Conservation (phyloP, 169 alveolate genomes). For the Cryptosporidium viatorum region DNA sequence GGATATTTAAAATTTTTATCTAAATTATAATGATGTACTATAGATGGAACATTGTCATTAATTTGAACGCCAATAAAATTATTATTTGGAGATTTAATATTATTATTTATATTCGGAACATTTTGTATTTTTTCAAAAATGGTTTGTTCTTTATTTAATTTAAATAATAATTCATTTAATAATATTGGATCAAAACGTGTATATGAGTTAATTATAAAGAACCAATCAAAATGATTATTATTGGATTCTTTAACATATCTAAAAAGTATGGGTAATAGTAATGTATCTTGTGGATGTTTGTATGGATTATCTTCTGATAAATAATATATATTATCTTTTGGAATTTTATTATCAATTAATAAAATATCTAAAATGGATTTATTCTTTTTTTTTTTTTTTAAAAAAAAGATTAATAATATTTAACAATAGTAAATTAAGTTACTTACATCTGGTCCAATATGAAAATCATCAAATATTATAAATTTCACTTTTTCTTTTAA, state of each 20-base stretch:
- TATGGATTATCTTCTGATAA: slow-evolving; percentile 4
- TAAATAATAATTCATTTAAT: slow-evolving; percentile 11
- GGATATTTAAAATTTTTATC: slow-evolving; percentile 59
- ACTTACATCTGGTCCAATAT: slow-evolving; percentile 71
- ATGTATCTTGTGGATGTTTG: slow-evolving; percentile 33
- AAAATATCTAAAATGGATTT: slow-evolving; percentile 49
- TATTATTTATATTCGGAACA: neutral
- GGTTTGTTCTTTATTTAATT: slow-evolving; percentile 18
- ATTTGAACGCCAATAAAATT: slow-evolving; percentile 50
- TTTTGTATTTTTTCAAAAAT: slow-evolving; percentile 36
- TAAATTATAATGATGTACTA: slow-evolving; percentile 65
- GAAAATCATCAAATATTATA: slow-evolving; percentile 62
- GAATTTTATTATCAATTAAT: slow-evolving; percentile 19
- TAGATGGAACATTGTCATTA: slow-evolving; percentile 47
- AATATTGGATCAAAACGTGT: slow-evolving; percentile 40
- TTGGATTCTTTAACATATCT: slow-evolving; percentile 22
- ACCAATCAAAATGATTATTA: slow-evolving; percentile 60
- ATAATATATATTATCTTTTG: slow-evolving; percentile 30
- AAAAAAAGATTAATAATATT: neutral
- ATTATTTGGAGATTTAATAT: slow-evolving; percentile 20
- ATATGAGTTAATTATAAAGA: slow-evolving; percentile 41
- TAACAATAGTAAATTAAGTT: neutral
- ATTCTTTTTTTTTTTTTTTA: neutral
- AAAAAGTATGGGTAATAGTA: slow-evolving; percentile 40
- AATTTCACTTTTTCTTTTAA: slow-evolving; percentile 32